phyloP scores from a whole-genome alignment of 495 filamentous ascomycete genomes.

The Penicillium egyptiacum region DNA sequence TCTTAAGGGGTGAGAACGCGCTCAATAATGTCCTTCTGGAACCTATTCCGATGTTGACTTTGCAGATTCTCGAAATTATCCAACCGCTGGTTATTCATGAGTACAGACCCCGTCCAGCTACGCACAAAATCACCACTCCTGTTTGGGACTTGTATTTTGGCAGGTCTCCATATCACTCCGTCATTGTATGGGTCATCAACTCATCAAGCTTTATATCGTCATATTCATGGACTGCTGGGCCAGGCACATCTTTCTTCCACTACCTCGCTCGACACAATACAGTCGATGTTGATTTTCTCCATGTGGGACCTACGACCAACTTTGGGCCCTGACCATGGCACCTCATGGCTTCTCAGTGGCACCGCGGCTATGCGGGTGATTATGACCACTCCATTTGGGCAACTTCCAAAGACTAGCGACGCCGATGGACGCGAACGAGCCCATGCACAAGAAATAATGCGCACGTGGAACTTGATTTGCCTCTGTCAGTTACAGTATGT shows the following conservation, averaged over 20 bases:
- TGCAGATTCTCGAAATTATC: constrained; percentile 21
- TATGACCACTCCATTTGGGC: background rate
- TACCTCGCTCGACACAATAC: background rate
- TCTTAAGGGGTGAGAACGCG: background rate
- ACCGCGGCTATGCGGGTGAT: background rate
- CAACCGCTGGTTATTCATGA: constrained; percentile 26
- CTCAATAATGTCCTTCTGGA: background rate
- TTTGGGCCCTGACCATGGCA: background rate
- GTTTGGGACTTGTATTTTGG: background rate
- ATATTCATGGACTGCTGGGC: background rate
- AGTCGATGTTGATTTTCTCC: background rate
- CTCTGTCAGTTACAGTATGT: background rate
- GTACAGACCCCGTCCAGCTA: constrained; percentile 10
- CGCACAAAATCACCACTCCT: constrained; percentile 13
- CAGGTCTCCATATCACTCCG: background rate
- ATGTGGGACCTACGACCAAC: background rate
- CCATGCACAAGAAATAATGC: background rate
- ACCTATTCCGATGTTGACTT: background rate
- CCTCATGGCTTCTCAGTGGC: background rate
- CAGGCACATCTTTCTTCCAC: background rate
- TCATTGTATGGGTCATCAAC: background rate
- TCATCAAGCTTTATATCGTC: background rate
- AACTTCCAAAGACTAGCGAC: background rate
- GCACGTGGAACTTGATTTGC: background rate
- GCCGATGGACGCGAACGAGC: background rate